phyloP scores from a whole-genome alignment of 768 basidiomycete genomes.

The Boletus coccyginus region DNA sequence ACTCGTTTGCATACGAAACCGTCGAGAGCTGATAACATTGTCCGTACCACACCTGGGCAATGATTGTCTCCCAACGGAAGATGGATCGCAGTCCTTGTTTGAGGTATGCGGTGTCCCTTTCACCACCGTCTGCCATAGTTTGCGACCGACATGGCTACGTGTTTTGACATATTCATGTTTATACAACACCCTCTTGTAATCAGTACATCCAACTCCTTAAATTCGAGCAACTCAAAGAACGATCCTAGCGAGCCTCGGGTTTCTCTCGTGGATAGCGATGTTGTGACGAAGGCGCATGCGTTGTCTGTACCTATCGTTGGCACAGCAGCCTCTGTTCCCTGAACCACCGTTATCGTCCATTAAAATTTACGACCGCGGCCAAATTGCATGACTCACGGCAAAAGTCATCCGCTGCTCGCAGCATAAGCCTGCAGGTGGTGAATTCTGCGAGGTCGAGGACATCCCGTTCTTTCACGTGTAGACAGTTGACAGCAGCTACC shows the following conservation, averaged over 20 bases:
- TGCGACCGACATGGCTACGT: conserved; percentile 30
- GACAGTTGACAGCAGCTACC: conserved; percentile 55
- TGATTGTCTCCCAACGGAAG: conserved; percentile 32
- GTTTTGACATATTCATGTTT: conserved; percentile 19
- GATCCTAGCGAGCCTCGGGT: conserved; percentile 13
- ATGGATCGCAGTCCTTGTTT: conserved; percentile 60
- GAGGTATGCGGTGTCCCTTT: conserved; percentile 56
- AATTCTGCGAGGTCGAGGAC: conserved; percentile 48
- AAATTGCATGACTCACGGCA: conserved; percentile 45
- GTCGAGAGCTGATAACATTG: conserved; percentile 23
- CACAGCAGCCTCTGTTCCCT: conserved; percentile 51
- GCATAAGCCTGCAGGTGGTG: conserved; percentile 47
- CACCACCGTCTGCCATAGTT: conserved; percentile 66
- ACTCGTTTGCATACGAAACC: conserved; percentile 17
- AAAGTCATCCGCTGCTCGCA: conserved; percentile 42
- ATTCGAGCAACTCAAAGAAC: conserved; percentile 13
- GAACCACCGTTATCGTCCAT: conserved; percentile 1
- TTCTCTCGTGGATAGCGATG: conserved; percentile 13
- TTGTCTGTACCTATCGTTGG: conserved; percentile 54
- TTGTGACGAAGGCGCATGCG: conserved; percentile 41
- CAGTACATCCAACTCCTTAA: not conserved
- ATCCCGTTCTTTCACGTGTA: conserved; percentile 52
- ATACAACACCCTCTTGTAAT: conserved; percentile 20
- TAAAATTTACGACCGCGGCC: not conserved
- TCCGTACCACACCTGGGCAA: conserved; percentile 10